phyloP scores from a whole-genome alignment of 352 stramenopile species.

The Globisporangium parvum region DNA sequence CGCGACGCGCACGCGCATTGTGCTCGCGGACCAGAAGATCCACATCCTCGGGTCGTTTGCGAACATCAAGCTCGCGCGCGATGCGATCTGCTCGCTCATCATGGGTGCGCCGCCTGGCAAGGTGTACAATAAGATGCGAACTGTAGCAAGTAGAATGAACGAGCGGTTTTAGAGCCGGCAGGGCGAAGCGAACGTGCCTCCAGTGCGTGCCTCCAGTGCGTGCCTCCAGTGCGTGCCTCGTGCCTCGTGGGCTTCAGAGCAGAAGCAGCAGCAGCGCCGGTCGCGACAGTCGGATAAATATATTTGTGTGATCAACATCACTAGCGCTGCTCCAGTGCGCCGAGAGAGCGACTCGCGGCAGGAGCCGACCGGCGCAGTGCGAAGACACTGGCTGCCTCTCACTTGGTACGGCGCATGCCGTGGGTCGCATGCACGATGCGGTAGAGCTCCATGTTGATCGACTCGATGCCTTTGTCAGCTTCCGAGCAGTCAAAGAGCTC shows the following conservation, averaged over 20 bases:
- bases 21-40: conserved; percentile 97
- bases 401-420: conserved; percentile 21
- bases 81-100: conserved; percentile 87
- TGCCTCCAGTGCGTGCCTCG: no score
- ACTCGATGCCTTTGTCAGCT: conserved; percentile 69
- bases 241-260: no score
- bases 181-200: not conserved
- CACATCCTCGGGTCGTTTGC: conserved; percentile 98
- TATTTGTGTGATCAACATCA: not conserved
- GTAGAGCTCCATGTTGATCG: conserved; percentile 65
- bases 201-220: no score
- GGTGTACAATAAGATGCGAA: conserved; percentile 99
- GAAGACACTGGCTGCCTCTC: not conserved
- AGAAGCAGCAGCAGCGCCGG: not conserved
- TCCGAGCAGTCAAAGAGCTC: conserved; percentile 79
- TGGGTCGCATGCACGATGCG: conserved; percentile 57
- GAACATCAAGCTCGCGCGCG: conserved; percentile 98
- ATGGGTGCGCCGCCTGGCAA: conserved; percentile 98
- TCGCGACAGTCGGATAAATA: not conserved
- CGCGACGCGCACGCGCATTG: conserved; percentile 97
- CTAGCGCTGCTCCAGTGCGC: no score
- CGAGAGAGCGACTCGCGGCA: no score
- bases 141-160: conserved; percentile 98
- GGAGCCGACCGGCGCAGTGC: no score
- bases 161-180: conserved; percentile 87